phyloP scores from a whole-genome alignment of 768 basidiomycete genomes.

The Amanita pallidorosea region DNA sequence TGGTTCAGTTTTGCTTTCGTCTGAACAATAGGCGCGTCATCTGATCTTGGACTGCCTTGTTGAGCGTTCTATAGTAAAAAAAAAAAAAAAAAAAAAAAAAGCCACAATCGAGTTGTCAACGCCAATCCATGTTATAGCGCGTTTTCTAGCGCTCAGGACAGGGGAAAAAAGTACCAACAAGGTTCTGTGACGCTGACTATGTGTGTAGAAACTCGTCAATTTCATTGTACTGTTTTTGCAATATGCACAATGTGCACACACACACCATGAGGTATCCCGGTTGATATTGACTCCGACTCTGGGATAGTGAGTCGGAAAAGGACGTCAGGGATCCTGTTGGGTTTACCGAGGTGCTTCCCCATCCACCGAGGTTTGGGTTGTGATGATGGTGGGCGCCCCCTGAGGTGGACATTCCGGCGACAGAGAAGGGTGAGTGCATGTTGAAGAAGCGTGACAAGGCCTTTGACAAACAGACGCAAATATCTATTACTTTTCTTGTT shows the following conservation, averaged over 20 bases:
- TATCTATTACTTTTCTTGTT: background rate
- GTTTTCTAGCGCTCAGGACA: constrained; percentile 20
- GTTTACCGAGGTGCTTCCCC: constrained; percentile 32
- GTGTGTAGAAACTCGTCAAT: background rate
- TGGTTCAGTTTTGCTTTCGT: constrained; percentile 78
- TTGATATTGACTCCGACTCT: constrained; percentile 70
- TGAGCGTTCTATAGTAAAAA: constrained; percentile 26
- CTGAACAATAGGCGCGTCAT: constrained; percentile 65
- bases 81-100: background rate
- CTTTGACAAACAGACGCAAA: background rate
- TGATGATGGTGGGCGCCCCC: constrained; percentile 34
- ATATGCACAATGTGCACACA: constrained; percentile 15
- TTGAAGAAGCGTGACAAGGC: no score
- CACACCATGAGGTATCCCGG: constrained; percentile 73
- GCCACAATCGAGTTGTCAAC: background rate
- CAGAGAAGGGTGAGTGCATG: constrained; percentile 33
- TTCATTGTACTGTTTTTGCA: background rate
- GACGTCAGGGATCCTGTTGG: constrained; percentile 31
- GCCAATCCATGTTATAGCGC: constrained; percentile 20
- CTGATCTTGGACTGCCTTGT: constrained; percentile 50
- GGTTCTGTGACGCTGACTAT: constrained; percentile 48
- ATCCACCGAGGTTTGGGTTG: constrained; percentile 38
- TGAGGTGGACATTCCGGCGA: constrained; percentile 52
- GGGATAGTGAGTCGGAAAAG: constrained; percentile 57
- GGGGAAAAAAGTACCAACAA: background rate